Evolutionary conservation across 2,329 filamentous ascomycete genomes (phyloP).

Genomic region (Colletotrichum euphorbiae): DNA sequence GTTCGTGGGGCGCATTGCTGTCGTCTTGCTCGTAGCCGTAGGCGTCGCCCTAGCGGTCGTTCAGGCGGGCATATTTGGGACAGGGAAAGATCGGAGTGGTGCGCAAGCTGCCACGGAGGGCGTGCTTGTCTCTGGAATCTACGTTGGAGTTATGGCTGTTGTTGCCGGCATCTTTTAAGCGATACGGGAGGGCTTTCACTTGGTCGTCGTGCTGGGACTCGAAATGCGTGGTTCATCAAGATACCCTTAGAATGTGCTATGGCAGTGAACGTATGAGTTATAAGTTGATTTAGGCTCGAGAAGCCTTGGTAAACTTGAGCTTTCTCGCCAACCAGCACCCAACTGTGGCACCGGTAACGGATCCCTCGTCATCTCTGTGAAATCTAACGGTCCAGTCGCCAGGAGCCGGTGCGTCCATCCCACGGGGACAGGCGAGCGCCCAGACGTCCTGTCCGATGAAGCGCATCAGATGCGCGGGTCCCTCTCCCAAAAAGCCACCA

Average conservation of each 20-base stretch:
- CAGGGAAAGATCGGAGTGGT: slow-evolving; percentile 41
- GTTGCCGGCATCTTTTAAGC: slow-evolving; percentile 42
- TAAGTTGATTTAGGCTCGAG: too few relatives aligned
- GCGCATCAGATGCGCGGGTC: slow-evolving; percentile 51
- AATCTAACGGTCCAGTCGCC: slow-evolving; percentile 58
- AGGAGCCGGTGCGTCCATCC: slow-evolving; percentile 54
- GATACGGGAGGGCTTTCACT: too few relatives aligned
- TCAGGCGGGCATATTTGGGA: slow-evolving; percentile 46
- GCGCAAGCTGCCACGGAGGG: slow-evolving; percentile 36
- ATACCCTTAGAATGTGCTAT: too few relatives aligned
- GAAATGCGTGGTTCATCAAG: too few relatives aligned
- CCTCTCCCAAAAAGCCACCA: slow-evolving; percentile 54
- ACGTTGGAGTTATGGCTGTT: slow-evolving; percentile 52
- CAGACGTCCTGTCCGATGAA: slow-evolving; percentile 54
- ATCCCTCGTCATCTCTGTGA: slow-evolving; percentile 43
- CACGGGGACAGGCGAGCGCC: slow-evolving; percentile 51
- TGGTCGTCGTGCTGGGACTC: too few relatives aligned
- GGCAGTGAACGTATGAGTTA: too few relatives aligned
- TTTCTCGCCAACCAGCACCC: slow-evolving; percentile 56
- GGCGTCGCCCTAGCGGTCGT: slow-evolving; percentile 52
- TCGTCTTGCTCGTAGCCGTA: slow-evolving; percentile 64
- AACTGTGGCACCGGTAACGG: slow-evolving; percentile 46
- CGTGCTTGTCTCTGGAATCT: slow-evolving; percentile 47
- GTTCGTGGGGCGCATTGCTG: slow-evolving; percentile 67
- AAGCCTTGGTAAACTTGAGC: slow-evolving; percentile 19